Evolutionary conservation across 768 basidiomycete genomes (phyloP).

Genomic region (Exsudoporus frostii): DNA sequence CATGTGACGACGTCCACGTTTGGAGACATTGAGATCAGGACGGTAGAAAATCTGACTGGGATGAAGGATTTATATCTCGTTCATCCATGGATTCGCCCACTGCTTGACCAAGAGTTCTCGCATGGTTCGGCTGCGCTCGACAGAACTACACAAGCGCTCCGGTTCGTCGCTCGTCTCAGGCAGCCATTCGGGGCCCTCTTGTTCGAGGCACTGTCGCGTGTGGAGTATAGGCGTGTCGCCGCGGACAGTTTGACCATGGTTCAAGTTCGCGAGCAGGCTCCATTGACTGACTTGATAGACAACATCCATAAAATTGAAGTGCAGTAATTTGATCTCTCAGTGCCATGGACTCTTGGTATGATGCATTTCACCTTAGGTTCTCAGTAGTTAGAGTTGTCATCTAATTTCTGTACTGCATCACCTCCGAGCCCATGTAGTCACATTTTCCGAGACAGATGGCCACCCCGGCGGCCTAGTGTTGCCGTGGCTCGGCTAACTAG

Average conservation of each 20-base stretch:
- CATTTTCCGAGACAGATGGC: too few relatives aligned
- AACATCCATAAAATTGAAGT: conserved; percentile 2
- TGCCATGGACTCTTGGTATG: background rate
- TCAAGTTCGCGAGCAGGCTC: conserved; percentile 2
- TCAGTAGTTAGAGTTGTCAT: background rate
- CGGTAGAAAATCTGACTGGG: background rate
- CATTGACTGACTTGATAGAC: too few relatives aligned
- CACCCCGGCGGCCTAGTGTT: too few relatives aligned
- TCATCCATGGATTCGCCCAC: conserved; percentile 11
- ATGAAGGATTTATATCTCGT: conserved; percentile 3
- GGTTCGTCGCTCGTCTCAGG: background rate
- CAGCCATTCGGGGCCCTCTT: conserved; percentile 7
- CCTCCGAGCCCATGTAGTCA: too few relatives aligned
- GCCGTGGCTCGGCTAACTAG: too few relatives aligned
- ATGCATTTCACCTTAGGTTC: background rate
- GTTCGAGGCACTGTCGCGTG: background rate
- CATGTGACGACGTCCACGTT: background rate
- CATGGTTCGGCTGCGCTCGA: background rate
- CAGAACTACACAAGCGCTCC: background rate
- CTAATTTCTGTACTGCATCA: background rate
- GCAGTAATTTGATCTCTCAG: background rate
- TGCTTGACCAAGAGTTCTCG: background rate
- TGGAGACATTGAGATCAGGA: conserved; percentile 1
- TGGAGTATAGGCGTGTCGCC: conserved; percentile 7
- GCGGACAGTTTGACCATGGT: conserved; percentile 5